These are phyloP conservation scores for Sclerotinia glacialis DNA, from an alignment of 2,329 filamentous ascomycete species.

Conservation along the genomic window DNA sequence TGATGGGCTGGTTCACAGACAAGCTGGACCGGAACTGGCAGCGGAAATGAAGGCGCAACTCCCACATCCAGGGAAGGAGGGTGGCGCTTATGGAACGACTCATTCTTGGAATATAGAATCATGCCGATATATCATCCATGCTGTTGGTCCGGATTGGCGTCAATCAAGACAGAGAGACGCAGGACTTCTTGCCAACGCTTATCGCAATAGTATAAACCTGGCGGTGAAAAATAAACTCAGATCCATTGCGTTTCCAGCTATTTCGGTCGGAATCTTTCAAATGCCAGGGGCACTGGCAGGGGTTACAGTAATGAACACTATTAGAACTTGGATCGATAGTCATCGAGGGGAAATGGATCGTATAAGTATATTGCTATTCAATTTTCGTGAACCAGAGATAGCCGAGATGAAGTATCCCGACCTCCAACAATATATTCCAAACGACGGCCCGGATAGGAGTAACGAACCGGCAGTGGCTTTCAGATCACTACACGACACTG, in stretches of 20 bases:
- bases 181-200: background rate
- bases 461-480: background rate
- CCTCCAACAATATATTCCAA: background rate
- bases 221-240: background rate
- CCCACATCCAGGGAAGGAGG: background rate
- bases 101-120: background rate
- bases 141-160: conserved; percentile 3
- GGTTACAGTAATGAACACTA: background rate
- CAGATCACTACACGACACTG: background rate
- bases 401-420: background rate
- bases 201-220: background rate
- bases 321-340: background rate
- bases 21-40: background rate
- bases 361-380: background rate
- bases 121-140: conserved; percentile 6
- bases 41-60: background rate
- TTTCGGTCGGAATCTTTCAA: background rate
- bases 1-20: background rate
- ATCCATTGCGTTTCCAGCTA: conserved; percentile 7
- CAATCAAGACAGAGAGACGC: background rate
- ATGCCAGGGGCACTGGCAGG: background rate
- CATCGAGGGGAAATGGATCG: background rate
- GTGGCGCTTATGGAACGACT: conserved; percentile 13
- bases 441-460: background rate
- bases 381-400: background rate